phyloP scores from a whole-genome alignment of 1,284 basidiomycete species.

The Pholiota adiposa region DNA sequence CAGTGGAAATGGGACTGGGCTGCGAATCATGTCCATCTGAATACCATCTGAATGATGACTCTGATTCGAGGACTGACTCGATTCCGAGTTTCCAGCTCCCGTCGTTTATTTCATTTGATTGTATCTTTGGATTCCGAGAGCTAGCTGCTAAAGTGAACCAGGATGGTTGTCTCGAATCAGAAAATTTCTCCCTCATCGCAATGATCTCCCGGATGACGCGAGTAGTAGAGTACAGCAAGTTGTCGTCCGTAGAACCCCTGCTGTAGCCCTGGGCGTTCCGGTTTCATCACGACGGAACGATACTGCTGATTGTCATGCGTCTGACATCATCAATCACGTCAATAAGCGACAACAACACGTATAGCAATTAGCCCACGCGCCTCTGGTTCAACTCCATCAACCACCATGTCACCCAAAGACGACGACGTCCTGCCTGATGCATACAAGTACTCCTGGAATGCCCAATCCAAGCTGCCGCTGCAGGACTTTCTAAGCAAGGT shows the following conservation, averaged over 20 bases:
- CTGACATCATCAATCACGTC: constrained; percentile 17
- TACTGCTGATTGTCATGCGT: background rate
- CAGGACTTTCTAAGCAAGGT: constrained; percentile 52
- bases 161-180: background rate
- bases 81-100: background rate
- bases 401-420: constrained; percentile 18
- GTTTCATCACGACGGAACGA: background rate
- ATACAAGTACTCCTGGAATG: constrained; percentile 52
- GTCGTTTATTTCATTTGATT: background rate
- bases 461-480: constrained; percentile 41
- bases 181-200: no score
- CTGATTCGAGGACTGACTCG: background rate
- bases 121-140: background rate
- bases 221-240: no score
- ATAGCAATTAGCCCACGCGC: constrained; percentile 3
- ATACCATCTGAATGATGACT: no score
- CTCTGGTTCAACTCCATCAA: background rate
- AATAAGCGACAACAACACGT: constrained; percentile 29
- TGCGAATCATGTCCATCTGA: no score
- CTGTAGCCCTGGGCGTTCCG: no score
- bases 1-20: no score
- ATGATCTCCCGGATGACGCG: no score
- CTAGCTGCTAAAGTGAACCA: background rate
- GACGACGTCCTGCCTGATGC: constrained; percentile 34
- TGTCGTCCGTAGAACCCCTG: no score